phyloP scores from a whole-genome alignment of 495 filamentous ascomycete species.

The Aspergillus panamensis region DNA sequence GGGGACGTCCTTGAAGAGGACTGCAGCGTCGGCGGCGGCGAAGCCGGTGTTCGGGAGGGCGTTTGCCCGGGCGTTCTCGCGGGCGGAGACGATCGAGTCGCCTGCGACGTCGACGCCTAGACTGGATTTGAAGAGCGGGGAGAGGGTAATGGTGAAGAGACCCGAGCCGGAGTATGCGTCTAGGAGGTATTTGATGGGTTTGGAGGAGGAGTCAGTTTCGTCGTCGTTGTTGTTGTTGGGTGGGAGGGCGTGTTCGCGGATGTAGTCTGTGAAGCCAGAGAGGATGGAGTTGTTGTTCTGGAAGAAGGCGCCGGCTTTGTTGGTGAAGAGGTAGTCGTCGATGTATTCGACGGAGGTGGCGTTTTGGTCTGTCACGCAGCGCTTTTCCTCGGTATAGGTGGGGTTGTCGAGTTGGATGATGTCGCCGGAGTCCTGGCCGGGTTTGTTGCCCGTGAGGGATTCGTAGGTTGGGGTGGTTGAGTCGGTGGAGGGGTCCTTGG shows the following conservation, averaged over 20 bases:
- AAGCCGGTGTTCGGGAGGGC: constrained; percentile 69
- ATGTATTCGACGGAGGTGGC: constrained; percentile 80
- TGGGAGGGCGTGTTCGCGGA: constrained; percentile 72
- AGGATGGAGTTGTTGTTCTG: constrained; percentile 99
- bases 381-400: constrained; percentile 69
- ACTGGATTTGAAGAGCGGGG: constrained; percentile 67
- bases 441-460: constrained; percentile 10
- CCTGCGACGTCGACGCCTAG: constrained; percentile 69
- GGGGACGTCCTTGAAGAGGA: constrained; percentile 68
- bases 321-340: constrained; percentile 78
- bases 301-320: constrained; percentile 92
- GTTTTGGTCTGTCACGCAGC: constrained; percentile 81
- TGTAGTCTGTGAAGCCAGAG: constrained; percentile 82
- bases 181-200: constrained; percentile 75
- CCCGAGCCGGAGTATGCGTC: constrained; percentile 97
- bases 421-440: constrained; percentile 33
- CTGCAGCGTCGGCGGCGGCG: constrained; percentile 76
- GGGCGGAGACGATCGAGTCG: constrained; percentile 70
- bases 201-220: constrained; percentile 22
- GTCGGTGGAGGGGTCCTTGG: constrained; percentile 38
- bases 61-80: constrained; percentile 74
- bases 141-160: constrained; percentile 93
- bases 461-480: constrained; percentile 15
- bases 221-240: constrained; percentile 16
- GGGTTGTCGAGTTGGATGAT: constrained; percentile 34